Evolutionary conservation across 2,329 filamentous ascomycete species (phyloP), one percentile per base, ranked within the genome.

Genomic region (Penicillium sclerotigenum): DNA sequence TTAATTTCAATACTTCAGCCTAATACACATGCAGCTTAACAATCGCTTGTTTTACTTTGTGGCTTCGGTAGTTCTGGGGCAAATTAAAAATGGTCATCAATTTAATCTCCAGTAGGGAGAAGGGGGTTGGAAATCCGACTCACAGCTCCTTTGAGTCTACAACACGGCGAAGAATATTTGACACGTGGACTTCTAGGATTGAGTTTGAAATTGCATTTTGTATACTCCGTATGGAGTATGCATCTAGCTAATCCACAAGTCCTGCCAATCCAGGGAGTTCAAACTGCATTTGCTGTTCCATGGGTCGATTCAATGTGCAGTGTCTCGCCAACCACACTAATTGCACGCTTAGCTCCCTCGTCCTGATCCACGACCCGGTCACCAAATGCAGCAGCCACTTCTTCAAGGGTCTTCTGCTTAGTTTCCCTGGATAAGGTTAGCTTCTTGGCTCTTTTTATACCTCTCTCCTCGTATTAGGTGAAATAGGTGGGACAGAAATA

Each of bases 331-430:
- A 63, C 64, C 20, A 67, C 63, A 31, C 59, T 55, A 3, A 64
- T 68, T 54, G 63, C 55, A 13, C 65, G 60, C n/a, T 64, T 67
- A 26, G 67, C 59, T 13, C 43, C 59, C 38, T 65, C 65, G 18
- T 69, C 69, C 9, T 62, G 56, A 24, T 54, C 51, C 34, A 80
- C 72, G 6, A 80, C 75, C 37, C 73, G 71, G 55, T 80, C 79
- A 26, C 79, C 78, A 58, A 81, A 81, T 0, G 77, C 72, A 1
- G 76, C 76, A 0, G 79, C 78, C 52, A 80, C 77, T 59, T 80
- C 78, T 62, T 81, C 78, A 0, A 80, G 69, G 0, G 77, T 78
- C 61, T 79, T 78, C 36, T 74, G 71, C 52, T 76, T 79, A 0
- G 79, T 81, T 62, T 80, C 79, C 13, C 74, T 76, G 43, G n/a